These are phyloP conservation scores for Phytopythium chamaehyphon DNA, from an alignment of 352 stramenopile genomes.

Conservation along the genomic window DNA sequence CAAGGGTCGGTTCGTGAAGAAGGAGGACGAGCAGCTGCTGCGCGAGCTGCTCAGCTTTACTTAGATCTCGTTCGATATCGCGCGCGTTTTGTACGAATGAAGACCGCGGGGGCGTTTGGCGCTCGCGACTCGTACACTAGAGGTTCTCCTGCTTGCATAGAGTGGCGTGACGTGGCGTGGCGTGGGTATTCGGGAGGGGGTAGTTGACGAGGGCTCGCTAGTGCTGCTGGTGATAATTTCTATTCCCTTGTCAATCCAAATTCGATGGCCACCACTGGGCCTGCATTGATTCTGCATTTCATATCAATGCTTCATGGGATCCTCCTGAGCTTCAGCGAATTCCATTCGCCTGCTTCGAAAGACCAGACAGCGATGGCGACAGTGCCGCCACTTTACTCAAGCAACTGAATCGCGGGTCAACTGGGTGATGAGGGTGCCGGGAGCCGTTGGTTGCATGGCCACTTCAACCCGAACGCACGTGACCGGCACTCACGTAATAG, in stretches of 20 bases:
- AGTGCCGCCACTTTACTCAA: no score
- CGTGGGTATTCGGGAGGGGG: conserved; percentile 1
- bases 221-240: conserved; percentile 4
- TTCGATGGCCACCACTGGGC: background rate
- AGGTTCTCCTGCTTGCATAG: conserved; percentile 3
- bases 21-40: conserved; percentile 93
- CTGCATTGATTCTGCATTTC: no score
- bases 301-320: no score
- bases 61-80: conserved; percentile 29
- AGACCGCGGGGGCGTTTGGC: background rate
- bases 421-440: no score
- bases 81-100: background rate
- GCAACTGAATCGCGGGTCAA: no score
- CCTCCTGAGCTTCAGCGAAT: no score
- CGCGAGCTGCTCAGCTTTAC: conserved; percentile 81
- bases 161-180: conserved; percentile 3
- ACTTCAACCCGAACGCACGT: no score
- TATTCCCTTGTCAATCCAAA: conserved; percentile 5
- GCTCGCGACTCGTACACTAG: conserved; percentile 8
- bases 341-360: no score
- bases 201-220: background rate
- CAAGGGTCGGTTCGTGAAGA: conserved; percentile 97
- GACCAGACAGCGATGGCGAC: no score
- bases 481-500: no score
- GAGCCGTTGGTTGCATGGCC: no score